Percentiles rank a stretch among this genome's conserved stretches.
phyloP scores from a whole-genome alignment of 2,329 filamentous ascomycete species.

The Apiospora malaysiana region DNA sequence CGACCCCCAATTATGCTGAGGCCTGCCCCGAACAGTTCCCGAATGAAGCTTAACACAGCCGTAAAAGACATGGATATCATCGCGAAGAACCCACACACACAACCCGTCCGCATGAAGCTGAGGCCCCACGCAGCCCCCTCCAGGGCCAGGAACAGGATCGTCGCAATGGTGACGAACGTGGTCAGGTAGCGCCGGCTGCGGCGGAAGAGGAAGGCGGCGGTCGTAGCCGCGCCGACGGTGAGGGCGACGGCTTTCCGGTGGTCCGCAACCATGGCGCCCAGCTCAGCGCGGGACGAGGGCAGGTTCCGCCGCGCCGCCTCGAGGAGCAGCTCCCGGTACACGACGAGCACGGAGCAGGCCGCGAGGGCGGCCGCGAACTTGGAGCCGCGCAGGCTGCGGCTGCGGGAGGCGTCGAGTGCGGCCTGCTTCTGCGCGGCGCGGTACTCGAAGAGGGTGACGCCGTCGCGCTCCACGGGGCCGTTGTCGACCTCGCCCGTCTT shows the following conservation, averaged over 20 bases:
- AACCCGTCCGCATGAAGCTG: background rate
- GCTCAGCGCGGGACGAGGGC: background rate
- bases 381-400: background rate
- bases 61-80: no score
- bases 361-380: background rate
- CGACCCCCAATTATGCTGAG: no score
- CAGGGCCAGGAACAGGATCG: background rate
- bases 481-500: no score
- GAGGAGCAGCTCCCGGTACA: background rate
- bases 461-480: constrained; percentile 3
- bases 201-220: background rate
- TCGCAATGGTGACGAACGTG: background rate
- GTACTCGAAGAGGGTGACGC: constrained; percentile 5
- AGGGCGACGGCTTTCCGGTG: background rate
- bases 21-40: no score
- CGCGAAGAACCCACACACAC: no score
- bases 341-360: background rate
- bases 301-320: background rate
- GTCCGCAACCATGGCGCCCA: background rate
- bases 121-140: background rate
- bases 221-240: background rate
- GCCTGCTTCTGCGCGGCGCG: background rate
- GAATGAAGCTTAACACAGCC: no score
- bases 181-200: background rate
- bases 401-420: background rate